Evolutionary conservation across 257 asterid species (phyloP).

Genomic region (Datura wrightii): DNA sequence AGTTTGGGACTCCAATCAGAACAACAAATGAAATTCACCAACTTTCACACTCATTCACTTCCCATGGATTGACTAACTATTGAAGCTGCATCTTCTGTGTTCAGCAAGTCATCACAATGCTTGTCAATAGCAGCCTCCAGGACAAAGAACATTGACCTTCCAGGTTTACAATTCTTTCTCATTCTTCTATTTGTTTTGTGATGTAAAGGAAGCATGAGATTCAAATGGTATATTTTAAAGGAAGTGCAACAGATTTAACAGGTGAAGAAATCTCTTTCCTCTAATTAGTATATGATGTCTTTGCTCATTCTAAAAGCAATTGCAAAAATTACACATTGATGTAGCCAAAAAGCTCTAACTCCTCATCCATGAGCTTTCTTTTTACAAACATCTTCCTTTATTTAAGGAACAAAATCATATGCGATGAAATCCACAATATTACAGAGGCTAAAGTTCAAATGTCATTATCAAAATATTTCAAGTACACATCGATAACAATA

Average conservation of each 20-base stretch:
- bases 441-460: background rate
- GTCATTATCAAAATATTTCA: background rate
- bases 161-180: background rate
- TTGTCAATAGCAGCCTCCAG: background rate
- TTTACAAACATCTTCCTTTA: background rate
- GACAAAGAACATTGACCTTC: background rate
- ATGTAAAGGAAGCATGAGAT: background rate
- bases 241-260: background rate
- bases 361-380: background rate
- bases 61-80: background rate
- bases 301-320: background rate
- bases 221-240: background rate
- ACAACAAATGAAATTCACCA: background rate
- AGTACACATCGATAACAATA: background rate
- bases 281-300: background rate
- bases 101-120: background rate
- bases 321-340: background rate
- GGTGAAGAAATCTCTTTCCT: constrained; percentile 5
- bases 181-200: background rate
- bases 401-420: background rate
- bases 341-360: background rate
- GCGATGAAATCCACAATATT: background rate
- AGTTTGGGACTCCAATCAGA: background rate
- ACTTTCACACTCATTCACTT: background rate
- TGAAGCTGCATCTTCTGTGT: background rate